Base-by-base conservation (phyloP, 805 yeast genomes). In the Kodamaea nitidulidarum region DNA sequence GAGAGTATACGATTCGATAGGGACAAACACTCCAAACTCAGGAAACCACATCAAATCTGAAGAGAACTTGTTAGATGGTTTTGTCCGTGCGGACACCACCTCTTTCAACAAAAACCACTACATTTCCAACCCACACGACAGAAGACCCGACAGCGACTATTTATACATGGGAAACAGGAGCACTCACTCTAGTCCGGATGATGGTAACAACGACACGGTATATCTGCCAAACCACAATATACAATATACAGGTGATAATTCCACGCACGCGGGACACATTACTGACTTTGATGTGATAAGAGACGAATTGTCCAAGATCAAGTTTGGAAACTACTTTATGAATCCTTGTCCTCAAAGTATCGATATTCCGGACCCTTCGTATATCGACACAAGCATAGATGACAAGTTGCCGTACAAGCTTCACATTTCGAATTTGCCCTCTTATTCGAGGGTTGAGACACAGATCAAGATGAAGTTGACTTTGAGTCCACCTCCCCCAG, bases 361-460 rank as follows among this genome's bases (percentile, higher is more conserved):
- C 14, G 56, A 56, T 16, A 47, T 63, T 6, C 63, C 62, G 4
- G 61, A 60, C 33, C 54, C 64, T 0, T 47, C 65, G 2, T 58
- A 58, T 30, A 11, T 35, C 11, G 32, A 30, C 12, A 22, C 30
- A 7, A 16, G 28, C 12, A 54, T 67, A 36, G 72, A 68, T 42
- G 41, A 54, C 11, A 49, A 55, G 4, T 61, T 73, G 38, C 77
- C 77, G 1, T 80, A 75, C 55, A 64, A 70, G 39, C 47, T 84
- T 38, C 57, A 63, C 17, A 65, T 91, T 1, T 59, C 70, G 6
- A 83, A 80, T 37, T 67, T 91, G 32, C 97, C 97, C 2, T 64
- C 76, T 4, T 80, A 79, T 49, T 87, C 96, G 9, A 76, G 98
- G 48, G 98, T 91, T 5, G 98, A 91, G 62, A 91, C 97, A 11